These are phyloP conservation scores for Paxillus rubicundulus DNA, from an alignment of 768 basidiomycete genomes.

Conservation along the genomic window DNA sequence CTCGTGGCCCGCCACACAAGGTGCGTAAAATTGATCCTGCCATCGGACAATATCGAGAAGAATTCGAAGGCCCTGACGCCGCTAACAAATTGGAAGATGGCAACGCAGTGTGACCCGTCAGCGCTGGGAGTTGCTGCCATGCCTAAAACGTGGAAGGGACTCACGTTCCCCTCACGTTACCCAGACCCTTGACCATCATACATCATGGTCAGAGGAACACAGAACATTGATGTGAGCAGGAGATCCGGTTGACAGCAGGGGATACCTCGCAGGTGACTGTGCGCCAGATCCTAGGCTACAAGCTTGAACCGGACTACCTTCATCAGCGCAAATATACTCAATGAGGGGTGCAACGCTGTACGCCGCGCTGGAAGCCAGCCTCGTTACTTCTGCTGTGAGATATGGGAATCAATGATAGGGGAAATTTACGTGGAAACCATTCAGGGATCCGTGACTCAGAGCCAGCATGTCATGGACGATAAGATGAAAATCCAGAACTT, in stretches of 20 bases:
- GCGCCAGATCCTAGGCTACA: neutral
- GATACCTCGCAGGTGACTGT: no score
- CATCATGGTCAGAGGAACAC: neutral
- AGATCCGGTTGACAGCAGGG: constrained; percentile 3
- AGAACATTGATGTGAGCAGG: constrained; percentile 2
- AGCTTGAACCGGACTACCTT: neutral
- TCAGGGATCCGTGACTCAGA: no score
- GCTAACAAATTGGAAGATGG: neutral
- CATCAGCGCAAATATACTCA: neutral
- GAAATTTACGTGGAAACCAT: neutral
- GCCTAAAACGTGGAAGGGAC: neutral
- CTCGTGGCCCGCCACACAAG: neutral
- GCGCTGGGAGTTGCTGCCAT: neutral
- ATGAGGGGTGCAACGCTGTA: constrained; percentile 3
- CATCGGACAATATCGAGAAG: neutral
- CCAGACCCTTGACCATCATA: constrained; percentile 6
- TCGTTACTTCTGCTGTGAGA: constrained; percentile 7
- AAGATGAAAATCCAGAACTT: no score
- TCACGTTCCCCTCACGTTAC: constrained; percentile 12
- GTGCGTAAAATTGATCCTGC: neutral
- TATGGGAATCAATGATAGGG: neutral
- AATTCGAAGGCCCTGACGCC: neutral
- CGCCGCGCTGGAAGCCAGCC: neutral
- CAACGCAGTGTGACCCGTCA: neutral
- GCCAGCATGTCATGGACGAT: no score